These are phyloP conservation scores for Monilinia aucupariae DNA, from an alignment of 2,329 filamentous ascomycete species.

Conservation along the genomic window DNA sequence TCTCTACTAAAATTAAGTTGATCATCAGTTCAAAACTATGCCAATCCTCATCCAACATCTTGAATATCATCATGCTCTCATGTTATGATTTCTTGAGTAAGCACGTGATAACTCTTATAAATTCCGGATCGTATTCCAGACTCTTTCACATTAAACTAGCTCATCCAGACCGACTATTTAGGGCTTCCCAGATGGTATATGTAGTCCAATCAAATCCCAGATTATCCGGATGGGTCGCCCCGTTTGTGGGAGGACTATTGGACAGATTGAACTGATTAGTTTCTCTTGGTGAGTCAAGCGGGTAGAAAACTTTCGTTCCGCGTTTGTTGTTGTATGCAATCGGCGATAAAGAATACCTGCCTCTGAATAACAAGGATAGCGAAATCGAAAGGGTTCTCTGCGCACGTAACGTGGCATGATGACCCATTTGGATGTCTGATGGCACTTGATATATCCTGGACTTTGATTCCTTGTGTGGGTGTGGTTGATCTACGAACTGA, in stretches of 20 bases:
- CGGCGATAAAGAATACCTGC: neutral
- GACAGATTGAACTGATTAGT: neutral
- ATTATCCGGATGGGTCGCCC: no score
- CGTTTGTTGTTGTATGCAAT: neutral
- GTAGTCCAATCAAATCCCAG: no score
- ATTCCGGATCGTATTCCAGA: no score
- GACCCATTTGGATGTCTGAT: neutral
- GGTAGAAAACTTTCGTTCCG: neutral
- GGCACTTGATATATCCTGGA: neutral
- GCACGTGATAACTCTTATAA: no score
- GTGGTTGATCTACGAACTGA: neutral
- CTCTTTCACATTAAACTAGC: no score
- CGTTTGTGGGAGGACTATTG: neutral
- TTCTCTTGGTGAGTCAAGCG: neutral
- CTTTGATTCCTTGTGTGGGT: neutral
- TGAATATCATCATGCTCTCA: no score
- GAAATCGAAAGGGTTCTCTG: neutral
- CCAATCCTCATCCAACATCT: no score
- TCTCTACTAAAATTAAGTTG: no score
- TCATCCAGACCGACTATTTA: no score
- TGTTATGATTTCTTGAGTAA: no score
- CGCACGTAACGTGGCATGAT: neutral
- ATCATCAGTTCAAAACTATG: no score
- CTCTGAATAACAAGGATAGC: neutral
- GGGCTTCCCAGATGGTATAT: no score